Evolutionary conservation across 352 stramenopile species (phyloP).

Genomic region (Chrysophaeum taylorii): DNA sequence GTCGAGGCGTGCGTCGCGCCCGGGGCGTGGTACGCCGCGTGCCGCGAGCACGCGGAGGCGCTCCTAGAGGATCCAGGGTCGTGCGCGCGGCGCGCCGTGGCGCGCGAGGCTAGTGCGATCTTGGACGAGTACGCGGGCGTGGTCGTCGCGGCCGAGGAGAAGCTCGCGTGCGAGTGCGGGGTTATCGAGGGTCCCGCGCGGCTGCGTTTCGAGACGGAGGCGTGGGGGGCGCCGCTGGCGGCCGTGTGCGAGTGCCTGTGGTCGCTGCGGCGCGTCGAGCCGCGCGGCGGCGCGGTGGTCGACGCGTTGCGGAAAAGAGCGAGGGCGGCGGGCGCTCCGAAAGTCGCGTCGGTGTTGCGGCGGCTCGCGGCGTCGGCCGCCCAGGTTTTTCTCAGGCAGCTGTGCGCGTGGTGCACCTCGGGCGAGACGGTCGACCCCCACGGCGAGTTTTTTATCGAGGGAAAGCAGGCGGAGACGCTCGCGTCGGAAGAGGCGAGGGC

Average conservation of each 20-base stretch:
- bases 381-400: background rate
- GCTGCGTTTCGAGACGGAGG: too few relatives aligned
- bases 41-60: background rate
- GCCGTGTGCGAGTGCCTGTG: too few relatives aligned
- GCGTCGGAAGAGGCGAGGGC: background rate
- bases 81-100: background rate
- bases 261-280: too few relatives aligned
- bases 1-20: background rate
- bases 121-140: background rate
- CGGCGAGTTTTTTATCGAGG: constrained; percentile 12
- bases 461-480: background rate
- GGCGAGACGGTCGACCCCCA: background rate
- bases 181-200: too few relatives aligned
- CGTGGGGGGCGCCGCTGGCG: too few relatives aligned
- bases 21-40: background rate
- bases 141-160: background rate
- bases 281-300: background rate
- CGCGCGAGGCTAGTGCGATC: background rate
- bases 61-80: background rate
- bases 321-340: background rate
- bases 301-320: background rate
- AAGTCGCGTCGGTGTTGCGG: background rate
- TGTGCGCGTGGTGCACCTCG: background rate
- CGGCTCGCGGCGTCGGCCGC: background rate
- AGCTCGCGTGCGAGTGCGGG: background rate